A percentile compares a stretch with the other conserved stretches of the same genome.
Conservation (phyloP, 345 rosid genomes). For the Psidium guajava region DNA sequence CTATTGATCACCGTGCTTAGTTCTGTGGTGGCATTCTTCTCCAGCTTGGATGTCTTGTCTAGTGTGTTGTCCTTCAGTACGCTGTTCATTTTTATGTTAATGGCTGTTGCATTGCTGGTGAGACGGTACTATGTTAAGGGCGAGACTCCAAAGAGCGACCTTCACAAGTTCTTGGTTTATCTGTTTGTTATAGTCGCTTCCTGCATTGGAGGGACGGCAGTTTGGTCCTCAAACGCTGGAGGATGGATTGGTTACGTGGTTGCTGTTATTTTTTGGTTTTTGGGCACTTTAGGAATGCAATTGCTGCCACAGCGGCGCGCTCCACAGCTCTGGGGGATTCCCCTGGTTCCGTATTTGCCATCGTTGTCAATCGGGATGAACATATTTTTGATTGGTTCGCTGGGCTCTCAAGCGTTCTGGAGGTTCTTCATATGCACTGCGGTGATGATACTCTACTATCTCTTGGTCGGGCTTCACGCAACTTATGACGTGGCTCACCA, state of each 20-base stretch:
- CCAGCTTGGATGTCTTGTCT: constrained; percentile 72
- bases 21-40: constrained; percentile 51
- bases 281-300: constrained; percentile 56
- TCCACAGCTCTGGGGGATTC: constrained; percentile 80
- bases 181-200: constrained; percentile 37
- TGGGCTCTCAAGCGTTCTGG: constrained; percentile 49
- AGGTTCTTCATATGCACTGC: constrained; percentile 68
- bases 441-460: constrained; percentile 60
- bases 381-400: constrained; percentile 69
- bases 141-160: constrained; percentile 34
- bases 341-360: constrained; percentile 87
- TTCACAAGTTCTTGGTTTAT: constrained; percentile 39
- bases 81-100: constrained; percentile 70
- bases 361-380: constrained; percentile 69
- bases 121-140: constrained; percentile 63
- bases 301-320: constrained; percentile 41
- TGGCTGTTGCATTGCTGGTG: constrained; percentile 74
- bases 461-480: constrained; percentile 80
- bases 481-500: constrained; percentile 73
- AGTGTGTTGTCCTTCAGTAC: constrained; percentile 67
- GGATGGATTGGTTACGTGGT: constrained; percentile 55
- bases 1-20: constrained; percentile 50
- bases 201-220: constrained; percentile 40
- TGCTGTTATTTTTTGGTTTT: constrained; percentile 36
- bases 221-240: constrained; percentile 33